Percentiles rank a stretch among this genome's conserved stretches.
Evolutionary conservation across 257 asterid genomes (phyloP).

Genomic region (Solanum habrochaites): DNA sequence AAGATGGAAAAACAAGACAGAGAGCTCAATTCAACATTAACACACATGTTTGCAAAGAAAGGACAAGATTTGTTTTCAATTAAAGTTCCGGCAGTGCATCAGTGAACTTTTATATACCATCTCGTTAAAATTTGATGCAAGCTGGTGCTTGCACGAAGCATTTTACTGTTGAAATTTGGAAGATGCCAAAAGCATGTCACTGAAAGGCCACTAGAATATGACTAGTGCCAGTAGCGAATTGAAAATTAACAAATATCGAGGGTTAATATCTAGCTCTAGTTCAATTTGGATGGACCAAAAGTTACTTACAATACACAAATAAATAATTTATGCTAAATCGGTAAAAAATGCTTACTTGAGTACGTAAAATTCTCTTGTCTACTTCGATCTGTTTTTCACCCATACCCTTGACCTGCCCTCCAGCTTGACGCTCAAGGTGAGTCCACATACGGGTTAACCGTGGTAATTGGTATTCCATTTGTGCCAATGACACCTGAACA

Average conservation of each 20-base stretch:
- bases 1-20: neutral
- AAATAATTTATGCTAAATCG: neutral
- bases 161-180: neutral
- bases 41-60: neutral
- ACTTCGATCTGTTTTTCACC: slow-evolving; percentile 99
- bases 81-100: neutral
- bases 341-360: slow-evolving; percentile 55
- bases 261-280: neutral
- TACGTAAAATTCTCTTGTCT: slow-evolving; percentile 87
- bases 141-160: neutral
- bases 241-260: neutral
- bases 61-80: neutral
- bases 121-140: neutral
- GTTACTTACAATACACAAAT: neutral
- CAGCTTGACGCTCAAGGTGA: slow-evolving; percentile 97
- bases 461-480: slow-evolving; percentile 95
- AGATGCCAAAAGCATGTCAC: neutral
- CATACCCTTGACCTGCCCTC: slow-evolving; percentile 99
- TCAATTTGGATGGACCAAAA: neutral
- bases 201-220: neutral
- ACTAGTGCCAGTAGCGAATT: neutral
- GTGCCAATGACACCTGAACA: slow-evolving; percentile 80
- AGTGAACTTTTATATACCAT: neutral
- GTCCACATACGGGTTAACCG: slow-evolving; percentile 94
- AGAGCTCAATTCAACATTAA: neutral